A percentile compares a stretch with the other conserved stretches of the same genome.
phyloP scores from a whole-genome alignment of 2,329 filamentous ascomycete genomes.

The Colletotrichum spinosum region DNA sequence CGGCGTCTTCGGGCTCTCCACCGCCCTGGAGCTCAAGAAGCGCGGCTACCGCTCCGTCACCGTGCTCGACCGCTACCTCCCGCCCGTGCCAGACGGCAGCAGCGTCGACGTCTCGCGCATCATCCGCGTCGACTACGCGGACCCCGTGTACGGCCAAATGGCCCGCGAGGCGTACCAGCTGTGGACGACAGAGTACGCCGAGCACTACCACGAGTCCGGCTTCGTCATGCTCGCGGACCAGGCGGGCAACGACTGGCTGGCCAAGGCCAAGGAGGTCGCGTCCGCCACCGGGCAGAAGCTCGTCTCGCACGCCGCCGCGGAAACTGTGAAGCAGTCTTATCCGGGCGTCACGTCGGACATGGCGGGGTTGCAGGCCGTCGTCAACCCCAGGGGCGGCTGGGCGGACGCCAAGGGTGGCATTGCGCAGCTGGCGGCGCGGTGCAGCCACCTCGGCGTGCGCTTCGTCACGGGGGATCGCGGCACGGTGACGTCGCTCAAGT shows the following conservation, averaged over 20 bases:
- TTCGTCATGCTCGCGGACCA: conserved; percentile 46
- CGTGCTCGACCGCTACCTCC: conserved; percentile 49
- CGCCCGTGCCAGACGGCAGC: conserved; percentile 51
- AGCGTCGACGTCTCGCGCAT: conserved; percentile 56
- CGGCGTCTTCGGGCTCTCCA: conserved; percentile 47
- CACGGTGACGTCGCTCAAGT: conserved; percentile 41
- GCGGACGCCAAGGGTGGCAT: conserved; percentile 46
- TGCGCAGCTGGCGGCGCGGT: conserved; percentile 41
- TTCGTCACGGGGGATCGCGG: conserved; percentile 47
- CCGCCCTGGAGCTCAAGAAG: conserved; percentile 43
- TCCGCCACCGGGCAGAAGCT: conserved; percentile 18
- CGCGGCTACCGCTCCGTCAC: conserved; percentile 49
- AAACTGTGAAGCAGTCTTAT: conserved; percentile 14
- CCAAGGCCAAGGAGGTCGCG: conserved; percentile 38
- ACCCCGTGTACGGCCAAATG: conserved; percentile 70
- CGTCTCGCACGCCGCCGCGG: conserved; percentile 46
- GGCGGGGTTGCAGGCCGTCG: conserved; percentile 22
- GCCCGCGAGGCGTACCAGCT: conserved; percentile 51
- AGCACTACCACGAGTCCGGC: conserved; percentile 46
- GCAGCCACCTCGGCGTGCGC: conserved; percentile 44
- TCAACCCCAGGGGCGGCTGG: conserved; percentile 47
- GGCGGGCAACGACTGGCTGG: conserved; percentile 37
- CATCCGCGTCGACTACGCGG: conserved; percentile 70
- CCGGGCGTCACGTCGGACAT: conserved; percentile 29
- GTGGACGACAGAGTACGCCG: conserved; percentile 44